Evolutionary conservation across 106 monocot species (phyloP), one percentile per base, ranked within the genome.

Genomic region (Triglochin maritima): DNA sequence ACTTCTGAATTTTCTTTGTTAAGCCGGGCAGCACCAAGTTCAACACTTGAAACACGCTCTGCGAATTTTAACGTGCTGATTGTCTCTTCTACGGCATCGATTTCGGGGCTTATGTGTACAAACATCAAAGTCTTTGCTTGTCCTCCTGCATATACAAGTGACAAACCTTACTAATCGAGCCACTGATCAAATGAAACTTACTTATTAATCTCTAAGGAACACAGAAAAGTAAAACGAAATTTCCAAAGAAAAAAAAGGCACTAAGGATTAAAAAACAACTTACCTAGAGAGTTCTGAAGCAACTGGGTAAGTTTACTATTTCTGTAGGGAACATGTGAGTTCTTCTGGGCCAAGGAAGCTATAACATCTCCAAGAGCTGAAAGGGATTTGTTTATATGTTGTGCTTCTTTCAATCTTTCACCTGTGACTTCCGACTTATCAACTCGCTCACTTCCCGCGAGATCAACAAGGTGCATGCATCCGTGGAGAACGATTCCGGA

Each of bases 81-180:
- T 46, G 95, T 88, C 63, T 95, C 95, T 4, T 68, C 67, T 62
- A 77, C 79, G 44, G 73, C 90, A 47, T 88, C 85, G 11, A 74
- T 78, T 69, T 90, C 95, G 3, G 95, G 90, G 66, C 87, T 96
- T 46, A 90, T 78, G 69, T 96, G 95, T 45, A 83, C 90, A 76
- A 96, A 77, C 87, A 96, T 96, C 69, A 96, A 70, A 72, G 83
- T 84, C 57, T 96, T 96, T 60, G 90, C 87, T 74, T 96, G 83
- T 6, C 95, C 90, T 58, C 94, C 94, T 78, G 46, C 50, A 50
- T 49, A 29, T 29, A 29, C 29, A 29, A 29, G 29, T 29, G 29
- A 29, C 1, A 29, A 29, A 29, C 29, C 29, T 29, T 29, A 29
- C 29, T 29, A 29, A 29, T 29, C 29, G 1, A 29, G 29, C 29